Percentiles rank a stretch among this genome's conserved stretches.
These are phyloP conservation scores for Calocybe cyanea DNA, from an alignment of 768 basidiomycete genomes.

Conservation along the genomic window DNA sequence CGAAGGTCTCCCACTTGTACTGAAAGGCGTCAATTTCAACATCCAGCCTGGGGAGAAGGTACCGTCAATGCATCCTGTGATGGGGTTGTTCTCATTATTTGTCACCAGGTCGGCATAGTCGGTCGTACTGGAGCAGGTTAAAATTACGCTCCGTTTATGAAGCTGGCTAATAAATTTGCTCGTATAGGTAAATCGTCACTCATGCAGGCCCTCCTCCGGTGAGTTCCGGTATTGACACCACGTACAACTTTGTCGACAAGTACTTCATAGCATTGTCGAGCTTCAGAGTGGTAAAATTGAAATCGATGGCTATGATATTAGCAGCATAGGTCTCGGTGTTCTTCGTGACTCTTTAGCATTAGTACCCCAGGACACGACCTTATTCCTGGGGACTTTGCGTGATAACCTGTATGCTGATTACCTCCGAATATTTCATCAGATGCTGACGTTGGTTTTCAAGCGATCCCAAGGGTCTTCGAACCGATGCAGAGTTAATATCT, in stretches of 20 bases:
- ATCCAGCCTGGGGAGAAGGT: conserved; percentile 66
- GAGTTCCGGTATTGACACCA: conserved; percentile 4
- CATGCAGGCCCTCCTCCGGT: conserved; percentile 56
- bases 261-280: conserved; percentile 49
- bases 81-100: neutral
- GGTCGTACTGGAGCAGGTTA: conserved; percentile 44
- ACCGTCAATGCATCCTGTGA: neutral
- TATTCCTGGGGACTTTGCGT: conserved; percentile 50
- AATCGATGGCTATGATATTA: conserved; percentile 54
- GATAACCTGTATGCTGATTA: conserved; percentile 36
- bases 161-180: neutral
- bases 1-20: conserved; percentile 58
- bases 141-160: neutral
- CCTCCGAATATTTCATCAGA: neutral
- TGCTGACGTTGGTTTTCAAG: conserved; percentile 3
- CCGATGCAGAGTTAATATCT: conserved; percentile 61
- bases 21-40: conserved; percentile 56
- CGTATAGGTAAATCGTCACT: conserved; percentile 49
- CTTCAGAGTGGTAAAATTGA: conserved; percentile 51
- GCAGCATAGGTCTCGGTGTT: conserved; percentile 48
- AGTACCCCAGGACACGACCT: conserved; percentile 62
- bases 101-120: conserved; percentile 39
- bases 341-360: conserved; percentile 55
- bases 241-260: conserved; percentile 1
- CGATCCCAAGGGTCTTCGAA: conserved; percentile 34